Base-by-base conservation (phyloP, 1,284 basidiomycete genomes). In the Ceraceosorus guamensis region DNA sequence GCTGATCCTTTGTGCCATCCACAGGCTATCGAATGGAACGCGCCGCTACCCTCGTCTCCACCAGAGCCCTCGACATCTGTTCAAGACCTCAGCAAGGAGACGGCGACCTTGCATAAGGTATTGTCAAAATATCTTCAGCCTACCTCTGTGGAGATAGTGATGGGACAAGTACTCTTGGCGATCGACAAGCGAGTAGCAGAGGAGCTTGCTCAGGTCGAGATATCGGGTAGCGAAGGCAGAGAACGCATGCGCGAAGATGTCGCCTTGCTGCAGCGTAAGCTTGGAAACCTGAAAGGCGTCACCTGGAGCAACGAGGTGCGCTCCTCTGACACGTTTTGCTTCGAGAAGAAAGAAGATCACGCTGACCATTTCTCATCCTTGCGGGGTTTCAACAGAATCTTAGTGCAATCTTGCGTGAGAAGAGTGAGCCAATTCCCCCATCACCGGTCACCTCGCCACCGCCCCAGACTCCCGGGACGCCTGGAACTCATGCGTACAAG, bases 21-120 rank as follows among this genome's bases (percentile, higher is more conserved):
- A 41, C 10, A 41, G 6, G 50, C 39, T 18, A 54, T 62, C 35
- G 65, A 71, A 35, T 69, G 67, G 67, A 62, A 63, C 18, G 65
- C 59, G n/a, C 62, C 59, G 44, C 52, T 58, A 30, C 30, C 50
- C 10, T 39, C 49, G 34, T 18, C 43, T 16, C 37, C 24, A 24
- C 24, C 32, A 14, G 63, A 66, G 44, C 81, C 48, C 63, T 89
- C 88, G 73, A 82, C 83, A 31, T 96, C 97, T 77, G 90, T 93
- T 80, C 86, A 91, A 64, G 81, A 91, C 61, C 81, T 99, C 39
- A 85, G 91, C 68, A 95, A 93, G 78, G 93, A 99, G 79, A 93
- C 92, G 4, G 86, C 89, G 54, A 96, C 91, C 31, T 81, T 99
- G 50, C 90, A 98, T 79, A 97, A 93, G 76, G 92, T 99, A 45